Evolutionary conservation across 2,329 filamentous ascomycete species (phyloP).

Genomic region (Fusarium odoratissimum): DNA sequence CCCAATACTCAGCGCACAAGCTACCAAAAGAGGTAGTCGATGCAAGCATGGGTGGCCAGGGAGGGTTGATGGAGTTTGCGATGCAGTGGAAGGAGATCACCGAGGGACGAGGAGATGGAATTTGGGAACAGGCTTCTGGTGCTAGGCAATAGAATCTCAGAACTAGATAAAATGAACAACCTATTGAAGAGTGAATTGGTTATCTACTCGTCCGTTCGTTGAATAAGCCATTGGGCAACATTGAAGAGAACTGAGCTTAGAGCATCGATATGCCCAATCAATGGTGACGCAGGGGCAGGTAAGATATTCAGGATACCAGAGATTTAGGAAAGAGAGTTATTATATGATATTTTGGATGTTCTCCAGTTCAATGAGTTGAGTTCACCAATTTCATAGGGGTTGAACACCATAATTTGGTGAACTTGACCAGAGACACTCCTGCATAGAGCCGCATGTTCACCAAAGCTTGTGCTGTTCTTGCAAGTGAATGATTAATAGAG

Average conservation of each 20-base stretch:
- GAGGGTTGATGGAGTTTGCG: constrained; percentile 84
- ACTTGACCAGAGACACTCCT: not conserved
- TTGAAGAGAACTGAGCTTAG: not conserved
- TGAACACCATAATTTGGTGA: not conserved
- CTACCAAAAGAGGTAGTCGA: constrained; percentile 92
- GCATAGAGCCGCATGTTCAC: not conserved
- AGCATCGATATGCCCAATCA: not conserved
- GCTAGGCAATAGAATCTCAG: constrained; percentile 13
- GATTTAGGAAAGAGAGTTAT: not conserved
- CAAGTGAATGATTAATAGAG: not conserved
- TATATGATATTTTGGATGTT: not conserved
- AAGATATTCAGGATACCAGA: too few species aligned
- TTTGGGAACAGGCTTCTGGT: constrained; percentile 52
- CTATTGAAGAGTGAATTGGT: not conserved
- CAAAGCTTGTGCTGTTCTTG: not conserved
- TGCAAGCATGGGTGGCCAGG: constrained; percentile 74
- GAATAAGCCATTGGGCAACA: not conserved
- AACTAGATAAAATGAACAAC: not conserved
- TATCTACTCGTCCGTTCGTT: not conserved
- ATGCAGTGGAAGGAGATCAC: constrained; percentile 76
- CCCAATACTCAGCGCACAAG: constrained; percentile 95
- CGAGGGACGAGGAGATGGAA: constrained; percentile 53
- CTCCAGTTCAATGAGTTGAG: not conserved
- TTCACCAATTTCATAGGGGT: not conserved
- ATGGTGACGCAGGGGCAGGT: not conserved